Evolutionary conservation across 2,329 filamentous ascomycete genomes (phyloP), one percentile per base, ranked within the genome.

Genomic region (Grosmannia serpens): DNA sequence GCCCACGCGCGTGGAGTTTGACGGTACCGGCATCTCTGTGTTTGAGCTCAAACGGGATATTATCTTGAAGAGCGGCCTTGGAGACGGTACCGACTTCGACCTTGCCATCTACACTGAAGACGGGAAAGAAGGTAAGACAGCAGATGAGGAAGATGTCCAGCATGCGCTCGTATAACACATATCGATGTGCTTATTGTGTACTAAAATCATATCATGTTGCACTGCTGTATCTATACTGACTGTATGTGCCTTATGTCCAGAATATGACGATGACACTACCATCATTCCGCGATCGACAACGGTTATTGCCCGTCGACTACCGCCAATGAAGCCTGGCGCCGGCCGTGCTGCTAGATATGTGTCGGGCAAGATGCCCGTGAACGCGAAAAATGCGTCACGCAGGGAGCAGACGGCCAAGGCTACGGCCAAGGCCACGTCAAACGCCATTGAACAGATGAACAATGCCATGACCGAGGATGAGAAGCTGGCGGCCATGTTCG

Each of bases 41-140:
- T 99, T 97, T 75, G 95, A 99, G 71, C 81, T 99, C 70, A 99
- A 99, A 77, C 88, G 92, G 77, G 94, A 97, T 75, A 99, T 99
- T 69, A 99, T 99, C 77, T 85, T 83, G 72, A 89, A 92, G 73
- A 95, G 90, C 73, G 90, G 89, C 62, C 82, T 99, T 65, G 94
- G 94, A 65, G 92, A 97, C 74, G 94, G 94, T 62, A 90, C 89
- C 64, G 94, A 99, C 71, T 96, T 97, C 71, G 92, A 99, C 73
- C 83, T 99, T 57, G 86, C 89, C 64, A 95, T 99, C 65, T 96
- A 91, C 74, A 89, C 90, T 62, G 90, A 96, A 70, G 91, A 97
- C 72, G 88, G 85, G 64, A 89, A 85, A 70, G 90, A 96, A 82
- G 89, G 90, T 94, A 79, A 78, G 83, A 44, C n/a, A 44, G 6